Evolutionary conservation across 2,329 filamentous ascomycete species (phyloP).

Genomic region (Leptographium galeiforme): DNA sequence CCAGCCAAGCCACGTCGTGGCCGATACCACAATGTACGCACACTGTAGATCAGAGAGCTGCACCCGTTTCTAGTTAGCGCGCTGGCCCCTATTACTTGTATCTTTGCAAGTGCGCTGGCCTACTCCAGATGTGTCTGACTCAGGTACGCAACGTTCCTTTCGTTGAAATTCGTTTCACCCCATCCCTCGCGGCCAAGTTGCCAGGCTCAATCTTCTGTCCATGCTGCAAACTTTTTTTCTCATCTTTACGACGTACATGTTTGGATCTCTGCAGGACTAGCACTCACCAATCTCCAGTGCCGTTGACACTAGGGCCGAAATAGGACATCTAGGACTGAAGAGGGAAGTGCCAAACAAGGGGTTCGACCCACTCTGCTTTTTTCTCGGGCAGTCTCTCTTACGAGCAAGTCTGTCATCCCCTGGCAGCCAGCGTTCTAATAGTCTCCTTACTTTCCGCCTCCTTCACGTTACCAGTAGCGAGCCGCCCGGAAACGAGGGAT

Average conservation of each 20-base stretch:
- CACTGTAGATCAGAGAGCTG: background rate
- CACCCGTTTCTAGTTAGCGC: background rate
- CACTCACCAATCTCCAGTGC: conserved; percentile 1
- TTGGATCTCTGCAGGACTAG: background rate
- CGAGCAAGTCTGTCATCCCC: background rate
- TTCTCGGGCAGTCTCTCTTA: background rate
- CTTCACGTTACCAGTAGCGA: background rate
- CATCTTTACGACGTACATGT: background rate
- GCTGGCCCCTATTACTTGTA: no score
- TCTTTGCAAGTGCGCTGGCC: background rate
- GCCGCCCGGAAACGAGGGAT: background rate
- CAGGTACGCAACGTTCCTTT: no score
- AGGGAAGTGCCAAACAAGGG: background rate
- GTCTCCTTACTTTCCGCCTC: background rate
- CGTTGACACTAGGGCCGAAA: background rate
- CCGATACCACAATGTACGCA: background rate
- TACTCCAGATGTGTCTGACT: no score
- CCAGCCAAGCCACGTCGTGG: background rate
- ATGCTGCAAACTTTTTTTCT: background rate
- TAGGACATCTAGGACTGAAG: background rate
- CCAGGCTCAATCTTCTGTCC: no score
- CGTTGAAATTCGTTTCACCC: no score
- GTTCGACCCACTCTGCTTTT: background rate
- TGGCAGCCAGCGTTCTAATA: background rate
- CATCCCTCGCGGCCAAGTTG: no score